Percentiles rank a stretch among this genome's conserved stretches.
Conservation (phyloP, 371 early-diverging fungal genomes). For the Umbelopsis sp. region DNA sequence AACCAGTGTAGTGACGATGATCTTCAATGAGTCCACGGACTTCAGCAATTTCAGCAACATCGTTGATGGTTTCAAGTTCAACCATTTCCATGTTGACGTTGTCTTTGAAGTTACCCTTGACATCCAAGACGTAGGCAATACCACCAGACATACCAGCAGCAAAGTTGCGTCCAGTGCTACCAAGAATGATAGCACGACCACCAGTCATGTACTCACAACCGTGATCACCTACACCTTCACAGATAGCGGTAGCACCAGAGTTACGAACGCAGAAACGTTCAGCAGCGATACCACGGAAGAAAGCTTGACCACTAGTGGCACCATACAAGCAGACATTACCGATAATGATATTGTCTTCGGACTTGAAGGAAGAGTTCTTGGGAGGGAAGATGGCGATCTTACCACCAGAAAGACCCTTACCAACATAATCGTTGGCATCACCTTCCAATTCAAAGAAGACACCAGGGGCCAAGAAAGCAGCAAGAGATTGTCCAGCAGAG, state of each 20-base stretch:
- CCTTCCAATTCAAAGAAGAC: slow-evolving; percentile 93
- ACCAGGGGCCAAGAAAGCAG: slow-evolving; percentile 94
- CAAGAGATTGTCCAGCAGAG: slow-evolving; percentile 97
- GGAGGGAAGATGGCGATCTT: slow-evolving; percentile 88
- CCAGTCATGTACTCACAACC: slow-evolving; percentile 99
- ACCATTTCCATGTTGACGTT: slow-evolving; percentile 93
- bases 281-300: slow-evolving; percentile 93
- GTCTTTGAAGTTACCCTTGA: slow-evolving; percentile 56
- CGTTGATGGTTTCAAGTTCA: slow-evolving; percentile 78
- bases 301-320: slow-evolving; percentile 91
- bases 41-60: slow-evolving; percentile 75
- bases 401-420: slow-evolving; percentile 97
- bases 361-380: slow-evolving; percentile 72
- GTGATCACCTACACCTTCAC: slow-evolving; percentile 97
- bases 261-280: slow-evolving; percentile 98
- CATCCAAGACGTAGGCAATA: slow-evolving; percentile 85
- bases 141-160: slow-evolving; percentile 97
- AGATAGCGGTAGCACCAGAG: slow-evolving; percentile 93
- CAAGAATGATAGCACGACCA: slow-evolving; percentile 85
- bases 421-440: slow-evolving; percentile 97
- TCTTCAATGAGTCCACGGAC: slow-evolving; percentile 79
- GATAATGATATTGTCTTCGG: slow-evolving; percentile 89
- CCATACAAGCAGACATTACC: slow-evolving; percentile 98
- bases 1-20: slow-evolving; percentile 85
- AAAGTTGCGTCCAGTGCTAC: slow-evolving; percentile 88